Conservation (phyloP, 257 asterid species). For the Gentiana dahurica region DNA sequence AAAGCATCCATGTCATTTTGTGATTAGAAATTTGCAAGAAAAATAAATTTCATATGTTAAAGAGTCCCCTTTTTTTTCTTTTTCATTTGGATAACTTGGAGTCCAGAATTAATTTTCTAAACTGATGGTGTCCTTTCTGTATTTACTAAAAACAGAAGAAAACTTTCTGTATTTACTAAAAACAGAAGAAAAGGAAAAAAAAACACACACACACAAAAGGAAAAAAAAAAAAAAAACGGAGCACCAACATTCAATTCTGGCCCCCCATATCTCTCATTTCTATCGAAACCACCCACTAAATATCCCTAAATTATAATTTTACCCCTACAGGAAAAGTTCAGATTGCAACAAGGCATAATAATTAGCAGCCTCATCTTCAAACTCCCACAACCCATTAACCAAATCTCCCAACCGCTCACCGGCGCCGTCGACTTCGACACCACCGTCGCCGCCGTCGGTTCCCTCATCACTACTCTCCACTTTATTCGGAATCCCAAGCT, state of each 20-base stretch:
- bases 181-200: too few relatives aligned
- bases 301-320: constrained; percentile 13
- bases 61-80: too few relatives aligned
- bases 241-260: not conserved
- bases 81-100: too few relatives aligned
- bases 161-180: too few relatives aligned
- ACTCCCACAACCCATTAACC: constrained; percentile 55
- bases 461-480: constrained; percentile 12
- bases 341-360: constrained; percentile 50
- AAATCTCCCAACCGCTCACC: constrained; percentile 14
- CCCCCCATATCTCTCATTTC: constrained; percentile 3
- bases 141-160: too few relatives aligned
- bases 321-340: constrained; percentile 51
- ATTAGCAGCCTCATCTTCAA: constrained; percentile 68
- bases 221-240: too few relatives aligned
- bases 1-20: too few relatives aligned
- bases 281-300: constrained; percentile 14
- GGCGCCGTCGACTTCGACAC: not conserved
- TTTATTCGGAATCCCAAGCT: constrained; percentile 56
- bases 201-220: too few relatives aligned
- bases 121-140: too few relatives aligned
- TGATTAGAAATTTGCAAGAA: too few relatives aligned
- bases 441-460: constrained; percentile 4
- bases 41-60: too few relatives aligned
- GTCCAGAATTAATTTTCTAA: too few relatives aligned